Base-by-base conservation (phyloP, 805 yeast species). In the Saccharomycopsis sp. region DNA sequence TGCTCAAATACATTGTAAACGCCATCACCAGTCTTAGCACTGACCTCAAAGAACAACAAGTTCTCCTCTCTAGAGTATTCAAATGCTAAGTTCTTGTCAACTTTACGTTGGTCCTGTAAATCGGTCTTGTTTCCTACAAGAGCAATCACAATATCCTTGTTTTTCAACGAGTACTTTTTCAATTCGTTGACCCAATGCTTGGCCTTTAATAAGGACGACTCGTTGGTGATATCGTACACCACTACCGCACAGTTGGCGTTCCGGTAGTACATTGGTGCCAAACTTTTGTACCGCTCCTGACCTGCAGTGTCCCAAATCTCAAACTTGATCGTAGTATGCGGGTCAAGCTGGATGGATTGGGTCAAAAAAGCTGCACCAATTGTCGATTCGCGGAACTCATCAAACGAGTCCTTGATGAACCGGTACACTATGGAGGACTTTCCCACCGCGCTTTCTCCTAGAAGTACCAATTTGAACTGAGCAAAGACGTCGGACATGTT, bases 241-340 rank as follows among this genome's bases (percentile, higher is more conserved):
- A 89, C 86, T 47, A 87, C 71, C 0, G 96, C 94, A 41, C 89
- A 87, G 69, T 87, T 86, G 25, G 92, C 87, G 66, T 86, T 86
- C 64, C 96, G 71, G 69, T 87, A 87, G 71, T 87, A 87, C 91
- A 87, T 87, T 34, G 93, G 91, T 2, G 93, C 89, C 63, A 87
- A 73, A 0, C 89, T 83, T 62, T 86, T 79, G 66, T 87, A 87
- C 58, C 96, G 73, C 66, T 87, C 94, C 69, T 87, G 94, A 3
- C 96, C 94, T 0, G 93, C 92, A 1, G 93, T 87, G 68, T 87
- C 96, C 96, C 94, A 87, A 56, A 87, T 86, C 67, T 87, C 94
- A 64, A 86, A 81, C 68, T 86, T 86, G 50, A 87, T 79, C 0
- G 83, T 81, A 2, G 84, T 55, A 15, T 54, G 50, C 1, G 41